Evolutionary conservation across 306 rosid genomes (phyloP), one percentile per base, ranked within the genome.

Genomic region (Citrullus mucosospermus): DNA sequence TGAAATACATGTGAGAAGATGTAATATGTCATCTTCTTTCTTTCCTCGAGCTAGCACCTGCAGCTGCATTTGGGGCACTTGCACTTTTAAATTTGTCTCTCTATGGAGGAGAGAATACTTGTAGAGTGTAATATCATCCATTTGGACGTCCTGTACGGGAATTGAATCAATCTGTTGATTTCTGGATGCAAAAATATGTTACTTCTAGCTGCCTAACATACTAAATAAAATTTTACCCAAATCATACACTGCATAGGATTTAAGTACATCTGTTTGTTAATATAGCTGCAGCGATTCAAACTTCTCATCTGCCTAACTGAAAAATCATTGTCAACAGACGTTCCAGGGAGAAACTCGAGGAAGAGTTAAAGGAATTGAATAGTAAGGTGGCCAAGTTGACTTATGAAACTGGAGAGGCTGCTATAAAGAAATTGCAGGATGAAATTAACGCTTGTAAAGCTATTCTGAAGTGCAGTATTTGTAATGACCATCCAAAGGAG

Each of bases 401-500:
- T 70, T 84, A 96, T 71, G 96, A 91, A 85, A 87, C 90, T 1
- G 93, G 97, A 81, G 97, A 91, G 81, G 83, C 90, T 10, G 92
- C 97, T 55, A 77, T 91, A 68, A 93, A 88, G 88, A 92, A 88
- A 76, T 95, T 95, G 51, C 96, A 95, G 83, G 90, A 88, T 63
- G 99, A 95, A 78, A 91, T 95, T 36, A 86, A 84, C 71, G 83
- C 84, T 55, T 95, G 92, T 89, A 92, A 95, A 84, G 83, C 90
- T 77, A 86, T 95, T 85, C 85, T 95, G 80, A 92, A 95, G 87
- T 95, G 99, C 79, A 91, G 94, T 17, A 96, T 92, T 67, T 95
- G 97, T 81, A 87, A 91, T 48, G 97, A 95, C 83, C 95, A 97
- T 69, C 99, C 97, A 9, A 95, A 95, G 86, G 99, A 95, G 99